phyloP scores from a whole-genome alignment of 768 basidiomycete species.

The Tricholoma sp. region DNA sequence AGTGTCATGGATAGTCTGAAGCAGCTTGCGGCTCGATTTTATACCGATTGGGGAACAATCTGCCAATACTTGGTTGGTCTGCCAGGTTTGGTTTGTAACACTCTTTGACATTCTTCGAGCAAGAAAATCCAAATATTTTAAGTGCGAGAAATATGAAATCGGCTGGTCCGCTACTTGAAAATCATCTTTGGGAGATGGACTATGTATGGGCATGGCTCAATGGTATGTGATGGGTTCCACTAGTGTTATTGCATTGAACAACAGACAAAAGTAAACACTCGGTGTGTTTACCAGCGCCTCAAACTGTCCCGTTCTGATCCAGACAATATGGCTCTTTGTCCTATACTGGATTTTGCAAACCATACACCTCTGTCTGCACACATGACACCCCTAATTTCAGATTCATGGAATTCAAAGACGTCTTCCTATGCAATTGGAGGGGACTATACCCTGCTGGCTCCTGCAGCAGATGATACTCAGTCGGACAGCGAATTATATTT shows the following conservation, averaged over 20 bases:
- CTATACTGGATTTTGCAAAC: conserved; percentile 89
- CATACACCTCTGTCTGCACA: conserved; percentile 45
- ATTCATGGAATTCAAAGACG: conserved; percentile 30
- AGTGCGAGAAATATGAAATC: neutral
- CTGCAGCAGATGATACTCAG: conserved; percentile 33
- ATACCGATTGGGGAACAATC: conserved; percentile 54
- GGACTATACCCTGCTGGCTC: conserved; percentile 49
- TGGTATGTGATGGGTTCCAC: conserved; percentile 40
- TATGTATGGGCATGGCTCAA: conserved; percentile 93
- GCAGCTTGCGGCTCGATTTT: conserved; percentile 43
- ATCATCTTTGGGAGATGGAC: conserved; percentile 27
- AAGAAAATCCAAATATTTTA: conserved; percentile 9
- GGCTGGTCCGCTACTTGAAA: conserved; percentile 3
- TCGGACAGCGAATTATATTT: conserved; percentile 67
- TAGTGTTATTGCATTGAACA: conserved; percentile 3
- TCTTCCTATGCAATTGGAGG: conserved; percentile 33
- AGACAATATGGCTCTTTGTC: conserved; percentile 84
- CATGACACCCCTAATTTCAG: conserved; percentile 37
- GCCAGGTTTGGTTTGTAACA: neutral
- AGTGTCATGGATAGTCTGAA: conserved; percentile 36
- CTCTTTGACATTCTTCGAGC: conserved; percentile 15
- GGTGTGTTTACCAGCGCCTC: conserved; percentile 75
- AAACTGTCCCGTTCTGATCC: conserved; percentile 43
- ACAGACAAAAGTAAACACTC: conserved; percentile 71
- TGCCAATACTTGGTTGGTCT: conserved; percentile 48